Percentiles rank a stretch among this genome's conserved stretches.
phyloP scores from a whole-genome alignment of 1,284 basidiomycete species.

The Wallemia ichthyophaga region DNA sequence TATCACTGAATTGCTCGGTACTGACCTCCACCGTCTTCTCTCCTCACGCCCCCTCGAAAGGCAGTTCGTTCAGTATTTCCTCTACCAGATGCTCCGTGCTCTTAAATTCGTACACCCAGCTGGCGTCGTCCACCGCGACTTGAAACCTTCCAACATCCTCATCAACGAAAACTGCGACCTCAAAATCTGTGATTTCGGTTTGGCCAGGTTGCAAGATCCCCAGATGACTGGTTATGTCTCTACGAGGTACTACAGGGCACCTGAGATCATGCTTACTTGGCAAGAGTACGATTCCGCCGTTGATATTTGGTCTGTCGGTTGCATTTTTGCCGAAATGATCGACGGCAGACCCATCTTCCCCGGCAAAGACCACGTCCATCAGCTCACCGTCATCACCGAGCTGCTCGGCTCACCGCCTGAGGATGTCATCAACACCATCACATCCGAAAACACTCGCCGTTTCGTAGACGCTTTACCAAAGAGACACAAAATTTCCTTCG shows the following conservation, averaged over 20 bases:
- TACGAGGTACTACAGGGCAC: slow-evolving; percentile 83
- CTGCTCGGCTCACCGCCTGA: slow-evolving; percentile 88
- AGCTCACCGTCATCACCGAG: slow-evolving; percentile 99
- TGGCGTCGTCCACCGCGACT: slow-evolving; percentile 23
- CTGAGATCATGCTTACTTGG: slow-evolving; percentile 84
- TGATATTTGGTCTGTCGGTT: slow-evolving; percentile 89
- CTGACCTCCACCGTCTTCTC: slow-evolving; percentile 83
- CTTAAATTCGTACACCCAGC: slow-evolving; percentile 18
- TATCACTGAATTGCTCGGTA: slow-evolving; percentile 90
- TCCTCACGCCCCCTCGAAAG: slow-evolving; percentile 93
- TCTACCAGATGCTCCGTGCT: slow-evolving; percentile 62
- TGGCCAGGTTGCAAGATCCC: slow-evolving; percentile 55
- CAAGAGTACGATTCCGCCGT: slow-evolving; percentile 21
- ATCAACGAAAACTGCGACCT: slow-evolving; percentile 85
- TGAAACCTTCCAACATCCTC: slow-evolving; percentile 74
- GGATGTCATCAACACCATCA: slow-evolving; percentile 97
- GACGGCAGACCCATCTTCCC: slow-evolving; percentile 77
- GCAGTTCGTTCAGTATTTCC: slow-evolving; percentile 98
- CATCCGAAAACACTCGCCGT: slow-evolving; percentile 47
- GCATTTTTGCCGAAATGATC: slow-evolving; percentile 71
- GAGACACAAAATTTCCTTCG: not conserved
- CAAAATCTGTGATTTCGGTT: slow-evolving; percentile 77
- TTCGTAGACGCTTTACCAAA: slow-evolving; percentile 1
- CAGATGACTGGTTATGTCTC: slow-evolving; percentile 72
- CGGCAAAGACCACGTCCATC: slow-evolving; percentile 60